These are phyloP conservation scores for Hypholoma fasciculare DNA, from an alignment of 768 basidiomycete genomes.

Conservation along the genomic window DNA sequence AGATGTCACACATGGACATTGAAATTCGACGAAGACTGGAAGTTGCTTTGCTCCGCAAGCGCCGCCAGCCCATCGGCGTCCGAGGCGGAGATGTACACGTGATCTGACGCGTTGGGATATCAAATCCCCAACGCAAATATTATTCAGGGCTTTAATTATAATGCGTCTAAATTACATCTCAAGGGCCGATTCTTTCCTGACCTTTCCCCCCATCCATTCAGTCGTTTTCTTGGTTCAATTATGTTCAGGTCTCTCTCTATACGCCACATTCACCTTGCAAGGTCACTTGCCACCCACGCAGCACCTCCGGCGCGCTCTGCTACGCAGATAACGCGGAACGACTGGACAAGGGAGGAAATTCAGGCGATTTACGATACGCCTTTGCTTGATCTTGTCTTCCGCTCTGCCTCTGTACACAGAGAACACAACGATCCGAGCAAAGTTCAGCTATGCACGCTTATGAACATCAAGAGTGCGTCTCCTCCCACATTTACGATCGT, in stretches of 20 bases:
- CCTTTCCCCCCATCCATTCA: background rate
- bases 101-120: background rate
- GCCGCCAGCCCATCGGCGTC: background rate
- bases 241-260: slow-evolving; percentile 41
- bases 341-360: slow-evolving; percentile 82
- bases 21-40: no score
- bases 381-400: slow-evolving; percentile 86
- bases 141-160: background rate
- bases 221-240: background rate
- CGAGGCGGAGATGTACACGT: background rate
- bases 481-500: slow-evolving; percentile 25
- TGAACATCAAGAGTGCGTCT: slow-evolving; percentile 95
- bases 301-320: slow-evolving; percentile 25
- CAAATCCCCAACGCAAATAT: background rate
- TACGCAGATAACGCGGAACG: slow-evolving; percentile 43
- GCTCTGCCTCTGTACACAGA: slow-evolving; percentile 82
- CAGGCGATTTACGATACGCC: slow-evolving; percentile 84
- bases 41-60: slow-evolving; percentile 1
- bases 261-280: slow-evolving; percentile 30
- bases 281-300: slow-evolving; percentile 68
- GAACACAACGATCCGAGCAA: slow-evolving; percentile 85
- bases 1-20: no score
- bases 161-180: background rate
- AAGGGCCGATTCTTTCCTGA: no score
- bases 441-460: slow-evolving; percentile 94